Evolutionary conservation across 2,329 filamentous ascomycete species (phyloP).

Genomic region (Scleromitrula shiraiana): DNA sequence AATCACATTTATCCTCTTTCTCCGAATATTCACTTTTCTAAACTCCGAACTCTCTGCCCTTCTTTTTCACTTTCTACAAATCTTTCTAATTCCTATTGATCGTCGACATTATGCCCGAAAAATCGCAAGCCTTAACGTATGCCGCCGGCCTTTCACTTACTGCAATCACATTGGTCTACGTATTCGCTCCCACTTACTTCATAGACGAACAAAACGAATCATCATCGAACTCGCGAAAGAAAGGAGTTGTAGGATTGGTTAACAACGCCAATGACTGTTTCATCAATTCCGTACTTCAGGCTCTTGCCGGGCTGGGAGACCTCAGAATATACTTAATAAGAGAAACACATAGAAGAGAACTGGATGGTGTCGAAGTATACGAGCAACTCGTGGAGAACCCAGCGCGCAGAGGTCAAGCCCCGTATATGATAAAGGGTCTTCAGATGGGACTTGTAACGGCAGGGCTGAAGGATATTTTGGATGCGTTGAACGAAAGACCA

Average conservation of each 20-base stretch:
- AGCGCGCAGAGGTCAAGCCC: slow-evolving; percentile 40
- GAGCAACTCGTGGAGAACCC: slow-evolving; percentile 46
- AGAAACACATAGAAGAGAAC: slow-evolving; percentile 74
- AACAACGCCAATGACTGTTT: slow-evolving; percentile 96
- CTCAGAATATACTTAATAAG: slow-evolving; percentile 86
- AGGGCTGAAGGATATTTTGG: slow-evolving; percentile 86
- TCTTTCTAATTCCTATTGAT: background rate
- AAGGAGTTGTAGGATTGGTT: slow-evolving; percentile 76
- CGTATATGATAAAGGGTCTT: slow-evolving; percentile 58
- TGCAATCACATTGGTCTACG: slow-evolving; percentile 90
- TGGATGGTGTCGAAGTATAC: slow-evolving; percentile 75
- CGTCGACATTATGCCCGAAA: slow-evolving; percentile 60
- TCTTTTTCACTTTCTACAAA: slow-evolving; percentile 1
- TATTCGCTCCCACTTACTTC: slow-evolving; percentile 95
- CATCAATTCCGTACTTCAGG: slow-evolving; percentile 94
- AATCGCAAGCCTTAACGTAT: slow-evolving; percentile 81
- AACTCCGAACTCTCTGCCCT: too few relatives aligned
- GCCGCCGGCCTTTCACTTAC: slow-evolving; percentile 92
- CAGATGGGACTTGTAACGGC: slow-evolving; percentile 78
- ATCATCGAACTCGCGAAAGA: slow-evolving; percentile 54
- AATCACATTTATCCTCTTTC: slow-evolving; percentile 2
- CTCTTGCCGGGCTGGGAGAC: slow-evolving; percentile 81
- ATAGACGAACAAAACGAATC: slow-evolving; percentile 66
- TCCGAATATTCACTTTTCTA: too few relatives aligned
- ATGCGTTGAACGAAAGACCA: slow-evolving; percentile 85